phyloP scores from a whole-genome alignment of 257 asterid genomes.

The Anisodus acutangulus region DNA sequence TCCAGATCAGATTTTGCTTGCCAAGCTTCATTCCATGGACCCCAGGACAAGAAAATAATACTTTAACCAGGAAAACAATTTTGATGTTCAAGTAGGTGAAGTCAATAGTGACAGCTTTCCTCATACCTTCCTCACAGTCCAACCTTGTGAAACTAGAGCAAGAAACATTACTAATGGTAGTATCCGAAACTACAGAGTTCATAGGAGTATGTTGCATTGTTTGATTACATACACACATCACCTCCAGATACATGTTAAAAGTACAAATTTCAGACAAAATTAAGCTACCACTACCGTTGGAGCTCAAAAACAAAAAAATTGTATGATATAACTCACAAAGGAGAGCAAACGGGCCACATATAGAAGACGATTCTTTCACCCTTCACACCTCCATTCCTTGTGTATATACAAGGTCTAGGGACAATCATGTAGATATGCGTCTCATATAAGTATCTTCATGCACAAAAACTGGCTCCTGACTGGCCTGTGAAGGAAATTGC shows the following conservation, averaged over 20 bases:
- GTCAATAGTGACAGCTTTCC: background rate
- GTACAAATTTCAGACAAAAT: background rate
- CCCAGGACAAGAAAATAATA: background rate
- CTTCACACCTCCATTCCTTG: background rate
- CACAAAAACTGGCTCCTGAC: constrained; percentile 74
- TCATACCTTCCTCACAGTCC: background rate
- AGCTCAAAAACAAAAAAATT: background rate
- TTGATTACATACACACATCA: constrained; percentile 24
- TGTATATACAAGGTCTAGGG: background rate
- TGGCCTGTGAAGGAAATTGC: constrained; percentile 58
- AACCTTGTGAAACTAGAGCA: constrained; percentile 1
- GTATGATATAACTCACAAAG: constrained; percentile 21
- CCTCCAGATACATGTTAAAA: background rate
- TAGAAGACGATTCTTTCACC: background rate
- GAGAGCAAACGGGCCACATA: background rate
- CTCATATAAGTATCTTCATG: constrained; percentile 90
- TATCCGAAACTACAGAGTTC: constrained; percentile 9
- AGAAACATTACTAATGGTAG: constrained; percentile 22
- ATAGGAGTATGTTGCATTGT: background rate
- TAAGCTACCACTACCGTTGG: background rate
- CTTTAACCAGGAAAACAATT: background rate
- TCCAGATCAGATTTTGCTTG: background rate
- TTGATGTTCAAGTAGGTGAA: constrained; percentile 5
- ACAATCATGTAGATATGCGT: constrained; percentile 61
- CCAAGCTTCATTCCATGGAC: background rate